These are phyloP conservation scores for Spathaspora arborariae DNA, from an alignment of 805 yeast genomes.

Conservation along the genomic window DNA sequence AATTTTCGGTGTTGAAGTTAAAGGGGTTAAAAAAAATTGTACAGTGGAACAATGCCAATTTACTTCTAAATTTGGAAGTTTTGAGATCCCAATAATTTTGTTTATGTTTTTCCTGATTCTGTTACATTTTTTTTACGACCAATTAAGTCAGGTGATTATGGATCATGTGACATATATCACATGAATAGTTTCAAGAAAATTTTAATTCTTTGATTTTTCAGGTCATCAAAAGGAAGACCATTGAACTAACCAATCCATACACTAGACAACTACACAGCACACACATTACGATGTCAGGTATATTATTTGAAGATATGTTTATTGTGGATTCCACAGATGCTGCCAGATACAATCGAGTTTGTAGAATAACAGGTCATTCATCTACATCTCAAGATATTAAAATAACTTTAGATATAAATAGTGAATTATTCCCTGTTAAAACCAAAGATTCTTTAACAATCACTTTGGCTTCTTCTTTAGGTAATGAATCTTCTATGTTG, in stretches of 20 bases:
- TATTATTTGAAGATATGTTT: slow-evolving; percentile 91
- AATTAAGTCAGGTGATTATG: neutral
- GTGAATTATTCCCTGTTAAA: slow-evolving; percentile 85
- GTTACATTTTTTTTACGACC: neutral
- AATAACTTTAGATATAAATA: slow-evolving; percentile 83
- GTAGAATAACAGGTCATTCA: slow-evolving; percentile 84
- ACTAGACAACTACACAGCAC: slow-evolving; percentile 3
- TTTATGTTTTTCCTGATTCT: slow-evolving; percentile 1
- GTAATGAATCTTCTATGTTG: slow-evolving; percentile 42
- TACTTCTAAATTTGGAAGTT: slow-evolving; percentile 4
- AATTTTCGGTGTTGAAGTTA: neutral
- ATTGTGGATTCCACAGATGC: slow-evolving; percentile 78
- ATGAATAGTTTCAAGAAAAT: neutral
- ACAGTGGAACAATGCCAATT: neutral
- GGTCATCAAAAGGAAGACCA: slow-evolving; percentile 4
- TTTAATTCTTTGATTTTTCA: slow-evolving; percentile 1
- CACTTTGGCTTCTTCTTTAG: slow-evolving; percentile 76
- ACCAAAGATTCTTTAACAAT: slow-evolving; percentile 76
- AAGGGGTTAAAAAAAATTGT: neutral
- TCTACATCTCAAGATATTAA: slow-evolving; percentile 77
- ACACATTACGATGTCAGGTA: slow-evolving; percentile 40
- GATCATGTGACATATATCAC: neutral
- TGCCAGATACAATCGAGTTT: slow-evolving; percentile 88
- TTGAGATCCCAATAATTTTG: neutral
- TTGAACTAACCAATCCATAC: neutral